Base-by-base conservation (phyloP, 2,329 filamentous ascomycete genomes). In the Penicillium hesseltinei region DNA sequence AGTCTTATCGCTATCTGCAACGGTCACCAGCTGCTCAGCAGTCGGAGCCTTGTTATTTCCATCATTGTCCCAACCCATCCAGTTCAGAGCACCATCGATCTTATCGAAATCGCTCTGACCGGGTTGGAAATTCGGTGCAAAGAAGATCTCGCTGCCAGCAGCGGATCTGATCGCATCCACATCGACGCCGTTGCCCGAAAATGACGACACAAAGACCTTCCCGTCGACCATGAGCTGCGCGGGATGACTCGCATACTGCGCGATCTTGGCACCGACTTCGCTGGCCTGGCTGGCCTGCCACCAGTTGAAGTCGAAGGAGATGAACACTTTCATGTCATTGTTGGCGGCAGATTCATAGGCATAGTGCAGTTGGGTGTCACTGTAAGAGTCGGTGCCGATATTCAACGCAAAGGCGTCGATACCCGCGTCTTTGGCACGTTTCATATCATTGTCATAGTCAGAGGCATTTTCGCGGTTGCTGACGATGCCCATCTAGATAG, bases 291-390 rank as follows among this genome's bases (percentile, higher is more conserved):
- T 57, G 7, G 66, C 64, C 31, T 66, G 57, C 69, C 75, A 81
- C 76, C 78, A 78, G 71, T 82, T 81, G 66, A 82, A 83, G 70
- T 84, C 82, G 59, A 84, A 84, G 1, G 81, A 84, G 60, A 84
- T 77, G 54, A 84, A 83, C 15, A 83, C 79, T 54, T 82, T 81
- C 75, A 84, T 81, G 46, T 71, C 69, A 56, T 73, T 71, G 8
- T 71, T 71, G 10, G 75, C 73, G 3, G 81, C 80, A 0, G 80
- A 80, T n/a, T 78, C 69, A 58, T 82, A 83, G 0, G 81, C 81
- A 33, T 73, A 76, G 1, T 63, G 69, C 4, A 83, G 76, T 65
- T 83, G 80, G n/a, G 73, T 62, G 50, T 81, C 77, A 27, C 68
- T 71, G 60, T 71, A 74, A 15, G 67, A 48, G 54, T 83, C 80